Evolutionary conservation across 495 filamentous ascomycete species (phyloP), one percentile per base, ranked within the genome.

Genomic region (Neurospora sp.): DNA sequence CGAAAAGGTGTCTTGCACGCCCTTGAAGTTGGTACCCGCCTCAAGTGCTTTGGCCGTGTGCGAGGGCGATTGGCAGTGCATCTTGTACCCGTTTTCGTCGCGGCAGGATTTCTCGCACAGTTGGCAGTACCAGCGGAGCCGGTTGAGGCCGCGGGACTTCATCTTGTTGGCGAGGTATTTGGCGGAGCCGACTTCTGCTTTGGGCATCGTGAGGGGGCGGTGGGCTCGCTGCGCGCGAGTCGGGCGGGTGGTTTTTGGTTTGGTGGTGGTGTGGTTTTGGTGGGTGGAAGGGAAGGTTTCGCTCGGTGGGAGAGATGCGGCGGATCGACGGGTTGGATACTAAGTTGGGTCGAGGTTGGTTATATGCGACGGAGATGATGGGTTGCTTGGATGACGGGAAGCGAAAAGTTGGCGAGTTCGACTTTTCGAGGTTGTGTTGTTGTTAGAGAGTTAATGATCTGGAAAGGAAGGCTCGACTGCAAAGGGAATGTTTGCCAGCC

Each of bases 81-180:
- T 89, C 79, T 92, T 93, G 84, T 91, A 93, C 61, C 87, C 91
- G 79, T 93, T 93, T 61, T 91, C 91, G 79, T 93, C 91, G 61
- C 91, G 84, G 79, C 79, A 82, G 68, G 88, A 85, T 71, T 86
- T 85, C 72, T 89, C 84, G 84, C 89, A 91, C 40, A 87, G 83
- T 74, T 94, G 91, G 79, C 91, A 94, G 81, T 93, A 97, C 91
- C 92, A 98, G 69, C 94, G 86, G 4, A 98, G 85, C 1, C 94
- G 87, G 74, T 94, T 92, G 2, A 97, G 85, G 48, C 95, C 95
- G 83, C 94, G 95, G 75, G 90, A 85, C 80, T 98, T 98, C 81
- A 97, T 88, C 81, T 93, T 91, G 82, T 98, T 98, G 81, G 86
- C 88, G 68, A 98, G 87, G 74, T 92, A 87, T 78, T 98, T 98